These are phyloP conservation scores for Hordeum marinum DNA, from an alignment of 176 grass and related monocot species.

Conservation along the genomic window DNA sequence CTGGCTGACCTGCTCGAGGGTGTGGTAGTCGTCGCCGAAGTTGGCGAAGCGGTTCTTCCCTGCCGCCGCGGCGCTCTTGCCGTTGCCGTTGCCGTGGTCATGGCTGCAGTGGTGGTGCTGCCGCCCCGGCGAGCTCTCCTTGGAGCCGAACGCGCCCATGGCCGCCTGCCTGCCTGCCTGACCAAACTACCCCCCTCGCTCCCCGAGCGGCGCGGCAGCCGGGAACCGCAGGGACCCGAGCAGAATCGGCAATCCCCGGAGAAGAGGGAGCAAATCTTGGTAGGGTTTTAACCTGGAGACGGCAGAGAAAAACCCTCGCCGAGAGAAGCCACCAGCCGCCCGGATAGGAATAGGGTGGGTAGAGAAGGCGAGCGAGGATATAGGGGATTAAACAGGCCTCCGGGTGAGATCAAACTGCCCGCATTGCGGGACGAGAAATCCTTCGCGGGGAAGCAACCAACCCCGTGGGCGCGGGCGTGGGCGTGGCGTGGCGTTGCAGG, in stretches of 20 bases:
- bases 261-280: not conserved
- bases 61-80: conserved; percentile 4
- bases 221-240: not conserved
- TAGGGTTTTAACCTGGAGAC: not conserved
- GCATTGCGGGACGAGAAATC: not conserved
- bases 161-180: conserved; percentile 1
- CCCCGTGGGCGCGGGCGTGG: not conserved
- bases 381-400: not conserved
- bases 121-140: conserved; percentile 7
- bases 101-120: not conserved
- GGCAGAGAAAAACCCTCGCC: not conserved
- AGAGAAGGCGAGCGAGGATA: not conserved
- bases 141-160: conserved; percentile 53
- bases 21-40: conserved; percentile 60
- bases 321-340: not conserved
- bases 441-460: not conserved
- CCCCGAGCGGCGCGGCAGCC: not conserved
- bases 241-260: not conserved
- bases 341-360: not conserved
- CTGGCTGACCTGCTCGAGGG: conserved; percentile 48
- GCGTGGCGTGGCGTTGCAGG: not conserved
- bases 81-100: not conserved
- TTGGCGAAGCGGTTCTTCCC: conserved; percentile 29
- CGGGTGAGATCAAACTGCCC: not conserved
- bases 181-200: not conserved